Evolutionary conservation across 768 basidiomycete species (phyloP), one percentile per base, ranked within the genome.

Genomic region (Pulveroboletus sp.): DNA sequence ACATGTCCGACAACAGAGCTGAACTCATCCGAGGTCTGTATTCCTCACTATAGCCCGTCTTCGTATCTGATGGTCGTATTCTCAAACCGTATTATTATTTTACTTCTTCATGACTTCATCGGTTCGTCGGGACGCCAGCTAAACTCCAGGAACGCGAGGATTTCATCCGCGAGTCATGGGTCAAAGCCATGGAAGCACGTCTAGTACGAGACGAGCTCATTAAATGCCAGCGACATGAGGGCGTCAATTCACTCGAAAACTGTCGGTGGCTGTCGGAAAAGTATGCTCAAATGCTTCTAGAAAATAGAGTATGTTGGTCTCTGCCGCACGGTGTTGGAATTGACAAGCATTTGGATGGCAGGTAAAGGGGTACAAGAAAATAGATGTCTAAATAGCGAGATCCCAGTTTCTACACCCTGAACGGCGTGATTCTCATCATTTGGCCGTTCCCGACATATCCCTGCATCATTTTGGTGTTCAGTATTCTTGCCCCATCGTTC

Each of bases 101-200:
- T 14, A 24, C 38, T 32, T 40, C 43, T 34, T 10, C 31, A 17
- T 31, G 16, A 33, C 42, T 33, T 44, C 29, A 23, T 23, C 4
- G 43, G 29, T 43, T 11, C 40, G 12, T 43, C 12, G 27, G 46
- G 25, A 41, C 33, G 11, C 11, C 45, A 90, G 88, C 77, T 16
- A 81, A 78, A 64, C 68, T 87, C 43, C 70, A 79, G 58, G 78
- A 77, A 57, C 85, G 89, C 34, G 92, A 95, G 52, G 71, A 80
- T 39, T 74, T 80, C 68, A 75, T 97, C 63, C 83, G 89, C 43
- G 94, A 97, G 72, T 89, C 90, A 43, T 98, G 94, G 94, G 80
- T 97, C 27, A 86, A 84, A 58, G 85, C 90, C 19, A 95, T 97
- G 93, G 94, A 97, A 69, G 82, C 84, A 27, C 83, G 89, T 40